phyloP scores from a whole-genome alignment of 2,329 filamentous ascomycete genomes.

The Venturia aucupariae region DNA sequence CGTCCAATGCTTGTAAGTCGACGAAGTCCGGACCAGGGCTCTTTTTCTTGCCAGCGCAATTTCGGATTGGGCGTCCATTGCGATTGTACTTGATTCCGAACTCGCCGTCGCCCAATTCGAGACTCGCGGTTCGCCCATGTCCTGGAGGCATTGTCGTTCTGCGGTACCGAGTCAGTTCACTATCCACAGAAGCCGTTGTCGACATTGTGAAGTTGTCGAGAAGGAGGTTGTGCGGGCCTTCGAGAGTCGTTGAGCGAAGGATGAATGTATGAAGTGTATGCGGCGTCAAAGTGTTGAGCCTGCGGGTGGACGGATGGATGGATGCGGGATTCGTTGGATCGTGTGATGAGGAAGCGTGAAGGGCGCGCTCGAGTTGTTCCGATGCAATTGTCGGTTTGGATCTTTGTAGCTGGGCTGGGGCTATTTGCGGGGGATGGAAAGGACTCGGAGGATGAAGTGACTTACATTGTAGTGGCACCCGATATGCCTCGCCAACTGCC shows the following conservation, averaged over 20 bases:
- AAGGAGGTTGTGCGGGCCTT: neutral
- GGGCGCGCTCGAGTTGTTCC: neutral
- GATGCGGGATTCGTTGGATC: neutral
- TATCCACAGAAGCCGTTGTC: slow-evolving; percentile 35
- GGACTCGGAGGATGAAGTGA: neutral
- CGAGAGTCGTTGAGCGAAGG: neutral
- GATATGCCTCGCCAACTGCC: neutral
- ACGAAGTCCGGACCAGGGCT: slow-evolving; percentile 30
- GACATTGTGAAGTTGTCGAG: slow-evolving; percentile 23
- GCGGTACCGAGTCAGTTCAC: slow-evolving; percentile 25
- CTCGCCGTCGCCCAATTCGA: slow-evolving; percentile 22
- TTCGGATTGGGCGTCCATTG: slow-evolving; percentile 36
- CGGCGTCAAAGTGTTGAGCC: neutral
- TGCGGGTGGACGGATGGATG: too few species aligned
- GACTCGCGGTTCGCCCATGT: slow-evolving; percentile 16
- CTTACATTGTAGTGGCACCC: neutral
- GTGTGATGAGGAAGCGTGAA: neutral
- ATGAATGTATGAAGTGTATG: neutral
- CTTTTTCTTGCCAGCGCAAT: slow-evolving; percentile 27
- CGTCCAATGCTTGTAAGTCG: slow-evolving; percentile 19
- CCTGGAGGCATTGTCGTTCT: neutral
- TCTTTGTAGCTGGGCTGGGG: neutral
- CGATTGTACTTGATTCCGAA: slow-evolving; percentile 28
- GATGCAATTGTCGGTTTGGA: neutral
- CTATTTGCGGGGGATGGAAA: neutral